These are phyloP conservation scores for Petunia axillaris DNA, from an alignment of 257 asterid genomes.

Conservation along the genomic window DNA sequence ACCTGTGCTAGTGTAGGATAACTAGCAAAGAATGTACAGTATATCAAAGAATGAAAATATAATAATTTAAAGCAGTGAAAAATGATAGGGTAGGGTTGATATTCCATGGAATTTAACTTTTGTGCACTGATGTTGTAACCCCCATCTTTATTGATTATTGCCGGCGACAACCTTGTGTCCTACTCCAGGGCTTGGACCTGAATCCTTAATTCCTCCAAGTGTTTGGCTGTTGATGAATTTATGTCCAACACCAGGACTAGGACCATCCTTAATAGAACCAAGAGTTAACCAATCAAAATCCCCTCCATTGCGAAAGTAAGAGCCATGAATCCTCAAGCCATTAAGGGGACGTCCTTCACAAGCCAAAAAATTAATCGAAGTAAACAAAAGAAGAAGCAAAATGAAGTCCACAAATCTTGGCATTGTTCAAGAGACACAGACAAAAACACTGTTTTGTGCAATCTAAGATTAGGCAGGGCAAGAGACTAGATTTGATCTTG, in stretches of 20 bases:
- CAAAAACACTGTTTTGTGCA: neutral
- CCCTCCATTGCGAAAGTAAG: neutral
- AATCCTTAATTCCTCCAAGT: conserved; percentile 14
- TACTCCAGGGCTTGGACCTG: conserved; percentile 25
- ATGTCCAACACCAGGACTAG: no score
- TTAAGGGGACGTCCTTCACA: conserved; percentile 45
- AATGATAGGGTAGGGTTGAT: no score
- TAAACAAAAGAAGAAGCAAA: conserved; percentile 24
- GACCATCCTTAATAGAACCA: neutral
- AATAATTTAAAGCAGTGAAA: no score
- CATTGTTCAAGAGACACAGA: neutral
- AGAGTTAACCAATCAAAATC: neutral
- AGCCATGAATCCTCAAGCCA: neutral
- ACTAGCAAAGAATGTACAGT: no score
- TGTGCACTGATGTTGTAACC: no score
- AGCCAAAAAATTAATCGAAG: conserved; percentile 18
- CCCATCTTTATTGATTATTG: no score
- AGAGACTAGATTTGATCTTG: neutral
- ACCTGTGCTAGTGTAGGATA: no score
- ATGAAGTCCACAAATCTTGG: neutral
- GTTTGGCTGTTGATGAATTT: neutral
- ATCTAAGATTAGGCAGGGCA: no score
- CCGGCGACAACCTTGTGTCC: neutral
- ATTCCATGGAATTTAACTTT: no score
- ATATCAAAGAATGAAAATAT: no score